Conservation (phyloP, 2,329 filamentous ascomycete genomes). For the Aspergillus ibericus region DNA sequence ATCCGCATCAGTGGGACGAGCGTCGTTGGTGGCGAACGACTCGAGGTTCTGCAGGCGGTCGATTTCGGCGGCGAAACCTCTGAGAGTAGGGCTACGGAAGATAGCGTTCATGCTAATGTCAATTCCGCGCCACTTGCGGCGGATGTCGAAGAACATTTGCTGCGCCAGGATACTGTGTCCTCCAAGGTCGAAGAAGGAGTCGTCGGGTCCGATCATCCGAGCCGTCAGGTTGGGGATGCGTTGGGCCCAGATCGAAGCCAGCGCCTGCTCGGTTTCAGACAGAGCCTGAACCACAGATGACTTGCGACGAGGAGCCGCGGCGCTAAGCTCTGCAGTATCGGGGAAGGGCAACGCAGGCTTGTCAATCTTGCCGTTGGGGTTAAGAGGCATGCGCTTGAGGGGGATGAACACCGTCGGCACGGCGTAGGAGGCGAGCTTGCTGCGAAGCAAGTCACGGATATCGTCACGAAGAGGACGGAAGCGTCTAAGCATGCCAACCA, state of each 20-base stretch:
- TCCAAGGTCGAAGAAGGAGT: constrained; percentile 74
- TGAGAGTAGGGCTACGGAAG: constrained; percentile 66
- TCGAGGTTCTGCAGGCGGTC: constrained; percentile 51
- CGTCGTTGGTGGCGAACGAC: constrained; percentile 46
- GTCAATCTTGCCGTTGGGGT: constrained; percentile 84
- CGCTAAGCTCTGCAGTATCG: constrained; percentile 66
- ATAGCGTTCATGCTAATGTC: constrained; percentile 70
- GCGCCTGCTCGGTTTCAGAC: constrained; percentile 60
- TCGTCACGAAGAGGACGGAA: constrained; percentile 63
- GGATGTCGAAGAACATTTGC: constrained; percentile 72
- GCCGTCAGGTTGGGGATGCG: constrained; percentile 67
- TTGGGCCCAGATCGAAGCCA: constrained; percentile 74
- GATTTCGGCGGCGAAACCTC: constrained; percentile 58
- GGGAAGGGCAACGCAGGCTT: constrained; percentile 78
- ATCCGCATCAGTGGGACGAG: constrained; percentile 44
- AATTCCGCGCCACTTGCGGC: constrained; percentile 60
- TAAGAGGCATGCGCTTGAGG: constrained; percentile 72
- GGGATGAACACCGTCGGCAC: constrained; percentile 74
- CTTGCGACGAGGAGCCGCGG: constrained; percentile 53
- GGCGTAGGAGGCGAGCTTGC: constrained; percentile 71
- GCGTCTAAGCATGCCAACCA: constrained; percentile 58
- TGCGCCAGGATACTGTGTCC: constrained; percentile 81
- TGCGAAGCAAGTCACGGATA: constrained; percentile 67
- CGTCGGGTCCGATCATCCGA: constrained; percentile 64
- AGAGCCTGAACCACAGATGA: constrained; percentile 50